Conservation (phyloP, 495 filamentous ascomycete genomes). For the Daldinia childiae region DNA sequence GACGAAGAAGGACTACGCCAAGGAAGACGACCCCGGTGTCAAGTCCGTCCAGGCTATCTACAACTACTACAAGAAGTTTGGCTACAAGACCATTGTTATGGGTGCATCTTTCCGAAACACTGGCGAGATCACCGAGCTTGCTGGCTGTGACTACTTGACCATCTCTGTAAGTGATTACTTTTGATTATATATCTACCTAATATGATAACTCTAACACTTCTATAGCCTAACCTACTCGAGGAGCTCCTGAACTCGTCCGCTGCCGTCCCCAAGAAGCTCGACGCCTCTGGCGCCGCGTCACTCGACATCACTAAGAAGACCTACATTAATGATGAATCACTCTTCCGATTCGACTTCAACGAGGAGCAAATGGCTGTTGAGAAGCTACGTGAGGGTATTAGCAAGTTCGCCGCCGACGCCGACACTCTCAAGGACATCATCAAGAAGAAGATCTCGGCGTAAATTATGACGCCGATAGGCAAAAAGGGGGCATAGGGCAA, state of each 20-base stretch:
- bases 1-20: conserved; percentile 89
- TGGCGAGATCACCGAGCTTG: conserved; percentile 97
- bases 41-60: conserved; percentile 94
- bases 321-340: conserved; percentile 89
- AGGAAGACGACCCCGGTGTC: conserved; percentile 95
- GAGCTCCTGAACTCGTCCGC: conserved; percentile 84
- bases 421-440: conserved; percentile 92
- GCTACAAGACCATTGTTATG: conserved; percentile 99
- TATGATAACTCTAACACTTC: conserved; percentile 13
- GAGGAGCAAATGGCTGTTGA: conserved; percentile 98
- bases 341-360: conserved; percentile 99
- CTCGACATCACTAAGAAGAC: conserved; percentile 85
- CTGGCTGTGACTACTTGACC: conserved; percentile 98
- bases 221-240: conserved; percentile 89
- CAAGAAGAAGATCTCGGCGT: conserved; percentile 76
- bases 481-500: neutral
- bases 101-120: conserved; percentile 95
- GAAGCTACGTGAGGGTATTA: conserved; percentile 99
- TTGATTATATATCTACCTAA: neutral
- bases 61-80: conserved; percentile 99
- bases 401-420: conserved; percentile 97
- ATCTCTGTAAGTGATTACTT: conserved; percentile 75
- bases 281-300: conserved; percentile 67
- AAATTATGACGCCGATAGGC: conserved; percentile 1
- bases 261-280: conserved; percentile 91